Evolutionary conservation across 2,329 filamentous ascomycete species (phyloP).

Genomic region (Neonectria ditissima): DNA sequence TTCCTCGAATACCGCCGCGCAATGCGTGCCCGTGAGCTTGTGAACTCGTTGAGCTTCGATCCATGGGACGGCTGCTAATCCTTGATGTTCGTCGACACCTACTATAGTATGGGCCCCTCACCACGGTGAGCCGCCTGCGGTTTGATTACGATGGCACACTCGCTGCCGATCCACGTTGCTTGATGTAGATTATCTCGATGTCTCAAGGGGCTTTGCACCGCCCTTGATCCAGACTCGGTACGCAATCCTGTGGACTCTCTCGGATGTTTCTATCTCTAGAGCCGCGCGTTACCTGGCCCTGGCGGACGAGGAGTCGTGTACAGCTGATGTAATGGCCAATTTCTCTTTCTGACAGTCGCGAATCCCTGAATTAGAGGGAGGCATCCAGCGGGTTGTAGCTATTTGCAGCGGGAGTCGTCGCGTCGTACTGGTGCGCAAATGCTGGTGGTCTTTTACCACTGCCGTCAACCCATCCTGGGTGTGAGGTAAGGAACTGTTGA

Average conservation of each 20-base stretch:
- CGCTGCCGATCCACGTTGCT: slow-evolving; percentile 3
- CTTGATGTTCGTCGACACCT: background rate
- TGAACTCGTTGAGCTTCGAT: background rate
- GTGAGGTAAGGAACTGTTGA: background rate
- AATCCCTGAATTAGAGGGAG: background rate
- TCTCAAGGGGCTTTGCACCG: slow-evolving; percentile 3
- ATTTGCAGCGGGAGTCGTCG: background rate
- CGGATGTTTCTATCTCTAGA: slow-evolving; percentile 13
- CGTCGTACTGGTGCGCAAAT: background rate
- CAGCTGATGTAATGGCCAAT: slow-evolving; percentile 25
- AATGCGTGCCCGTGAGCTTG: background rate
- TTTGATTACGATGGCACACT: slow-evolving; percentile 14
- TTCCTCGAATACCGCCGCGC: background rate
- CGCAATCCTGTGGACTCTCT: slow-evolving; percentile 26
- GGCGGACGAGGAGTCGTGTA: slow-evolving; percentile 12
- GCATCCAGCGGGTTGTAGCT: background rate
- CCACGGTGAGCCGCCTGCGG: slow-evolving; percentile 11
- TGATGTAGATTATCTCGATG: slow-evolving; percentile 6
- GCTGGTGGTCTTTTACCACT: background rate
- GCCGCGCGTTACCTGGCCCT: slow-evolving; percentile 24
- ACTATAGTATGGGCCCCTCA: slow-evolving; percentile 27
- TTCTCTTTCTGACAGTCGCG: background rate
- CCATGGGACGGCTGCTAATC: background rate
- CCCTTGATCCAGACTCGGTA: slow-evolving; percentile 19
- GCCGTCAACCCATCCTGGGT: background rate